phyloP scores from a whole-genome alignment of 1,284 basidiomycete genomes.

The Thecaphora thlaspeos region DNA sequence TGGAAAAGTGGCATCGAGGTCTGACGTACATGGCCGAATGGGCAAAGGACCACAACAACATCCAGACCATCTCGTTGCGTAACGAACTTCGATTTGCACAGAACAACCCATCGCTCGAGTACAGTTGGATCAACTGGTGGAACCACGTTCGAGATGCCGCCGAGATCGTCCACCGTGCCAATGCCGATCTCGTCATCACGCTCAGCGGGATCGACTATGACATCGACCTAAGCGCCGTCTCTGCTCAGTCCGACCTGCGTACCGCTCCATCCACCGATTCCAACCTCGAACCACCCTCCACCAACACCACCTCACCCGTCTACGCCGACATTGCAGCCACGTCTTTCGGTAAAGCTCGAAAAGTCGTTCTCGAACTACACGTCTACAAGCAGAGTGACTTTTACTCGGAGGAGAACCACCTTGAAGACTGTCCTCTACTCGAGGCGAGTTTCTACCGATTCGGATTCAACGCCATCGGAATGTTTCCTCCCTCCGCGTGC shows the following conservation, averaged over 20 bases:
- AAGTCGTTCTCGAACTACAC: constrained; percentile 31
- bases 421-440: constrained; percentile 18
- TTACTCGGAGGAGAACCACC: constrained; percentile 11
- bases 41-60: constrained; percentile 32
- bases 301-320: neutral
- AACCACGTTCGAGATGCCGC: constrained; percentile 24
- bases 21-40: constrained; percentile 32
- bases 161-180: constrained; percentile 27
- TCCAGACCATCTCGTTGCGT: constrained; percentile 27
- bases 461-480: constrained; percentile 31
- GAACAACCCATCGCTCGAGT: constrained; percentile 16
- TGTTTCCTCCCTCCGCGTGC: constrained; percentile 12
- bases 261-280: constrained; percentile 12
- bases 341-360: constrained; percentile 24
- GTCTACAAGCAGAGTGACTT: constrained; percentile 22
- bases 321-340: constrained; percentile 19
- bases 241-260: constrained; percentile 14
- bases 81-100: constrained; percentile 30
- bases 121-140: constrained; percentile 33
- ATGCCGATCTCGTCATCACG: constrained; percentile 32
- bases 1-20: constrained; percentile 24
- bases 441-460: constrained; percentile 20
- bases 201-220: constrained; percentile 31
- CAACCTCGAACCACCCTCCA: too few relatives aligned
- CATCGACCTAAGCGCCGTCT: constrained; percentile 25